phyloP scores from a whole-genome alignment of 352 stramenopile genomes.

The Phytophthora sansomeana region DNA sequence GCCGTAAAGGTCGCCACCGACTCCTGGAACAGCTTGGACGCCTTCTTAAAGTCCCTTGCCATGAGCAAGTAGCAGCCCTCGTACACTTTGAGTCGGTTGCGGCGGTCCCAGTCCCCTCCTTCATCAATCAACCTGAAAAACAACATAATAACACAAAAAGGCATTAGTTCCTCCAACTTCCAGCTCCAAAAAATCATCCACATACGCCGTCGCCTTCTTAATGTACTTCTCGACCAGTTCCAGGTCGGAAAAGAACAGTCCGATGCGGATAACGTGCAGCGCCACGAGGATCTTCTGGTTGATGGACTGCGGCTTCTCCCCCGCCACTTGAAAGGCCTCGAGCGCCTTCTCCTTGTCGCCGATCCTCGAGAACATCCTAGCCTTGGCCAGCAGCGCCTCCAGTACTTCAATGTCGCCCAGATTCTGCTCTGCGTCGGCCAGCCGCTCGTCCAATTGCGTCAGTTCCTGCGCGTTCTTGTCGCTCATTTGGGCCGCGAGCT shows the following conservation, averaged over 20 bases:
- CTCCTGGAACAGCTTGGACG: conserved; percentile 94
- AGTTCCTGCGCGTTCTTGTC: conserved; percentile 76
- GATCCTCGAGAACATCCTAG: conserved; percentile 94
- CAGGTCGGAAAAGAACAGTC: conserved; percentile 89
- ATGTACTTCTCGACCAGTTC: conserved; percentile 88
- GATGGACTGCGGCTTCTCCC: conserved; percentile 95
- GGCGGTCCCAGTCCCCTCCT: conserved; percentile 98
- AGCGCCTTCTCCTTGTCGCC: conserved; percentile 93
- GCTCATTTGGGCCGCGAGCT: conserved; percentile 67
- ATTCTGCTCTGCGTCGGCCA: conserved; percentile 95
- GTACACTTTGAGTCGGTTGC: conserved; percentile 99
- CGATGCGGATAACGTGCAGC: conserved; percentile 94
- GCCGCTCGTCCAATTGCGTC: conserved; percentile 82
- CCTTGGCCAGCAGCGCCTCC: conserved; percentile 94
- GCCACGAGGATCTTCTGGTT: conserved; percentile 98
- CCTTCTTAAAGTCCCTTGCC: conserved; percentile 94
- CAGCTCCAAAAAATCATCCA: conserved; percentile 6
- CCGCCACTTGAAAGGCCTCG: conserved; percentile 91
- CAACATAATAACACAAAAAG: not conserved
- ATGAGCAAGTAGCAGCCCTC: conserved; percentile 95
- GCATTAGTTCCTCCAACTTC: too few relatives aligned
- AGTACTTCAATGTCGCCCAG: conserved; percentile 98
- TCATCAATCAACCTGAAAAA: conserved; percentile 89
- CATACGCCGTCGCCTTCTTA: conserved; percentile 85
- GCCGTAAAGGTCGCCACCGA: conserved; percentile 99